Percentiles rank a stretch among this genome's conserved stretches.
Evolutionary conservation across 164 flowering plant species (phyloP).

Genomic region (Stephania cephalantha): DNA sequence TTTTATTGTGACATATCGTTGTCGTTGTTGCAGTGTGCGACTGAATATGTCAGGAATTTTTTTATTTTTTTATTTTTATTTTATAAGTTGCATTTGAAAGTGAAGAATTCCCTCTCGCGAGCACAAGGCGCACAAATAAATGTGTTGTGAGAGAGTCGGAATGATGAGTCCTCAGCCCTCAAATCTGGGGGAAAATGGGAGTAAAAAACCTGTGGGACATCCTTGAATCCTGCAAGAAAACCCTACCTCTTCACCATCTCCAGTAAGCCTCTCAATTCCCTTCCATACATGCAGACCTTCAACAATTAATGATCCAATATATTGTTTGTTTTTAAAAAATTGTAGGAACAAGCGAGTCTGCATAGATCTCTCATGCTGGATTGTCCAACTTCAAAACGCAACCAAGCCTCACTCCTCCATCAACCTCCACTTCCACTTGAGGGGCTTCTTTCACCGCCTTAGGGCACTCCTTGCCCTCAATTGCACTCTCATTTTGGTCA

Average conservation of each 20-base stretch:
- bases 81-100: no score
- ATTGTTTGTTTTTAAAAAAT: neutral
- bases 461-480: slow-evolving; percentile 88
- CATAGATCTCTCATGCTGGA: slow-evolving; percentile 95
- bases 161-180: no score
- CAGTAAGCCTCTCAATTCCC: slow-evolving; percentile 43
- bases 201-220: slow-evolving; percentile 93
- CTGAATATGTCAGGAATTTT: no score
- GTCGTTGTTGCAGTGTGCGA: no score
- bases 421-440: slow-evolving; percentile 69
- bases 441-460: slow-evolving; percentile 79
- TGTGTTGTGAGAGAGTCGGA: no score
- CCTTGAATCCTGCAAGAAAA: slow-evolving; percentile 91
- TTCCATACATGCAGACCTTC: neutral
- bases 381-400: slow-evolving; percentile 70
- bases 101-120: no score
- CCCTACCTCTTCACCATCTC: slow-evolving; percentile 77
- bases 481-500: slow-evolving; percentile 74
- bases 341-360: slow-evolving; percentile 87
- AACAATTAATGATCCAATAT: neutral
- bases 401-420: slow-evolving; percentile 37
- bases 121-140: no score
- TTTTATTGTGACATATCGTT: no score
- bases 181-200: slow-evolving; percentile 43
- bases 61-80: no score